Percentiles rank a stretch among this genome's conserved stretches.
Conservation (phyloP, 768 basidiomycete species). For the Lentinula guzmanii region DNA sequence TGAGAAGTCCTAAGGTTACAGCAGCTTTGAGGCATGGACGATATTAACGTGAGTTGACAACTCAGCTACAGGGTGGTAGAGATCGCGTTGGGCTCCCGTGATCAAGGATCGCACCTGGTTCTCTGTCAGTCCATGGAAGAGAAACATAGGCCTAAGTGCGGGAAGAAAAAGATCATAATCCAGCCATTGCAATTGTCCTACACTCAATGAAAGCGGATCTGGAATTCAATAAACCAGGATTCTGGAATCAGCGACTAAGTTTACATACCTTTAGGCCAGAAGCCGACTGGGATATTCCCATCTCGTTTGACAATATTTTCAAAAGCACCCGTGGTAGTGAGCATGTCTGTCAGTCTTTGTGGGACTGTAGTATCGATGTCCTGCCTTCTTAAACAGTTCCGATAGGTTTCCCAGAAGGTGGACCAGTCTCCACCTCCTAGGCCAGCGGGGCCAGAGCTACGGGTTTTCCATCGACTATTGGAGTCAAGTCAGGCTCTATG, state of each 20-base stretch:
- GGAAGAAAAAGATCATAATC: slow-evolving; percentile 61
- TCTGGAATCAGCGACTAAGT: slow-evolving; percentile 2
- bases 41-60: slow-evolving; percentile 53
- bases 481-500: slow-evolving; percentile 55
- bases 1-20: background rate
- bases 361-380: slow-evolving; percentile 56
- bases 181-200: slow-evolving; percentile 73
- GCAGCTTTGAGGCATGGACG: slow-evolving; percentile 41
- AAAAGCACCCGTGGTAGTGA: slow-evolving; percentile 44
- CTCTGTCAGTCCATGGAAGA: slow-evolving; percentile 46
- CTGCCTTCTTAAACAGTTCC: slow-evolving; percentile 44
- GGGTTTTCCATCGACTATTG: slow-evolving; percentile 33
- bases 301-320: slow-evolving; percentile 50
- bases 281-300: slow-evolving; percentile 62
- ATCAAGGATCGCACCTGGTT: slow-evolving; percentile 51
- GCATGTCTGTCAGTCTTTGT: slow-evolving; percentile 42
- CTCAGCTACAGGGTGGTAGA: slow-evolving; percentile 52
- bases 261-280: slow-evolving; percentile 53
- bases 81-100: slow-evolving; percentile 56
- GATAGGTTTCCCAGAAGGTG: slow-evolving; percentile 57
- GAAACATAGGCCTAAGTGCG: slow-evolving; percentile 54
- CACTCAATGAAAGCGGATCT: slow-evolving; percentile 56
- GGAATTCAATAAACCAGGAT: slow-evolving; percentile 6
- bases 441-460: slow-evolving; percentile 18
- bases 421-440: slow-evolving; percentile 53